These are phyloP conservation scores for Saccharomyces hybrid DNA, from an alignment of 1,139 yeast species.

Conservation along the genomic window DNA sequence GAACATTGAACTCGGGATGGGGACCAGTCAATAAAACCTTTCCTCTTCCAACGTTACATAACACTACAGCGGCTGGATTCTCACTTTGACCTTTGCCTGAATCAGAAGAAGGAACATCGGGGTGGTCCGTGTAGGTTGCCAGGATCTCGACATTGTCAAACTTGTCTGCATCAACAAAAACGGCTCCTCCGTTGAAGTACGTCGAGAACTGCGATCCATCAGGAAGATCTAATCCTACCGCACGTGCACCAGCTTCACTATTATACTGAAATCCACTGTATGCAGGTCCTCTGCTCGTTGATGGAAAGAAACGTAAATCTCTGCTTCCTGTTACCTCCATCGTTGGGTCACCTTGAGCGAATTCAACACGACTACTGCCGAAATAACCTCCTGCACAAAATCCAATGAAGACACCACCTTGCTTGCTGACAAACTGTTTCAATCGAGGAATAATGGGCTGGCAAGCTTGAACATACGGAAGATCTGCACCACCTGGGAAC, in stretches of 20 bases:
- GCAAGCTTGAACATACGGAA: conserved; percentile 58
- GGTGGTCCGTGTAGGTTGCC: conserved; percentile 50
- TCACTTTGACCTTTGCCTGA: conserved; percentile 25
- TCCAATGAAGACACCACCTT: conserved; percentile 80
- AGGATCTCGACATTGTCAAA: conserved; percentile 57
- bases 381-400: conserved; percentile 97
- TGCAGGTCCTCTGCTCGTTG: conserved; percentile 74
- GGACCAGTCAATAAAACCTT: conserved; percentile 72
- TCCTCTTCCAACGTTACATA: conserved; percentile 67
- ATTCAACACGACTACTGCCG: conserved; percentile 69
- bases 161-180: conserved; percentile 66
- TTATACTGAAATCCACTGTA: conserved; percentile 74
- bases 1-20: conserved; percentile 81
- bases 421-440: conserved; percentile 49
- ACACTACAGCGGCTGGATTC: conserved; percentile 60
- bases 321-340: conserved; percentile 83
- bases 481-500: conserved; percentile 94
- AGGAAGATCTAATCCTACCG: conserved; percentile 43
- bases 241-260: conserved; percentile 66
- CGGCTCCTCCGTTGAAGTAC: conserved; percentile 78
- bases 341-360: conserved; percentile 60
- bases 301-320: conserved; percentile 76
- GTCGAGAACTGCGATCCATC: conserved; percentile 30
- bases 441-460: conserved; percentile 64
- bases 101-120: conserved; percentile 39